phyloP scores from a whole-genome alignment of 140 eudicot species.

The Erigeron philadelphicus region DNA sequence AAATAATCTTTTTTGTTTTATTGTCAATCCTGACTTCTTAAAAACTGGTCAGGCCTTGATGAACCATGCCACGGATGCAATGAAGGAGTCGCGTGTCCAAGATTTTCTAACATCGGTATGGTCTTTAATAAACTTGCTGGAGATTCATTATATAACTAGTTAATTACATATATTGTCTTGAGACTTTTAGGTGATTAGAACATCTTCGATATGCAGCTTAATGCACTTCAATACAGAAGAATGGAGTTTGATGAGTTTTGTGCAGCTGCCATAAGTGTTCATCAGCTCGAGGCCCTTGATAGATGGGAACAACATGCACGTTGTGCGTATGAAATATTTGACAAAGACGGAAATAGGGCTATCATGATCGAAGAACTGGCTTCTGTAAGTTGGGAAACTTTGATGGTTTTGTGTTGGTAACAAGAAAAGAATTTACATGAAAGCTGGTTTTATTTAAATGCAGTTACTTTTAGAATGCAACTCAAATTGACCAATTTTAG shows the following conservation, averaged over 20 bases:
- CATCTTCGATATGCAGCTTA: slow-evolving; percentile 43
- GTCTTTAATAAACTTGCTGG: not conserved
- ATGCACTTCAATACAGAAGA: slow-evolving; percentile 77
- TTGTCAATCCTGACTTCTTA: slow-evolving; percentile 18
- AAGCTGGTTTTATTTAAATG: not conserved
- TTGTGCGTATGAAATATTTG: slow-evolving; percentile 76
- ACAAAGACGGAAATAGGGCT: slow-evolving; percentile 80
- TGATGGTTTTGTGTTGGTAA: not conserved
- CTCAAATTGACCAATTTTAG: not conserved
- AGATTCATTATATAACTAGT: not conserved
- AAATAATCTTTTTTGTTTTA: not conserved
- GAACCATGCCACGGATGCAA: slow-evolving; percentile 87
- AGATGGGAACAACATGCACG: slow-evolving; percentile 97
- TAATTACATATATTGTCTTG: slow-evolving; percentile 10
- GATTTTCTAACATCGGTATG: slow-evolving; percentile 68
- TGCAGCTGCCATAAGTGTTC: slow-evolving; percentile 77
- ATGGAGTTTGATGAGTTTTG: slow-evolving; percentile 95
- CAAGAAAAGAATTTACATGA: not conserved
- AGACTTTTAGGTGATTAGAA: not conserved
- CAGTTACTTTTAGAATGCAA: not conserved
- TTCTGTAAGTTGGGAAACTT: slow-evolving; percentile 48
- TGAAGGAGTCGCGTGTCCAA: slow-evolving; percentile 83
- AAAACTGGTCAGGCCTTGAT: slow-evolving; percentile 58
- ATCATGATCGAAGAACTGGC: slow-evolving; percentile 91
- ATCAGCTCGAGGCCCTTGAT: slow-evolving; percentile 89